Conservation (phyloP, 306 rosid species). For the Gastrolobium bilobum region DNA sequence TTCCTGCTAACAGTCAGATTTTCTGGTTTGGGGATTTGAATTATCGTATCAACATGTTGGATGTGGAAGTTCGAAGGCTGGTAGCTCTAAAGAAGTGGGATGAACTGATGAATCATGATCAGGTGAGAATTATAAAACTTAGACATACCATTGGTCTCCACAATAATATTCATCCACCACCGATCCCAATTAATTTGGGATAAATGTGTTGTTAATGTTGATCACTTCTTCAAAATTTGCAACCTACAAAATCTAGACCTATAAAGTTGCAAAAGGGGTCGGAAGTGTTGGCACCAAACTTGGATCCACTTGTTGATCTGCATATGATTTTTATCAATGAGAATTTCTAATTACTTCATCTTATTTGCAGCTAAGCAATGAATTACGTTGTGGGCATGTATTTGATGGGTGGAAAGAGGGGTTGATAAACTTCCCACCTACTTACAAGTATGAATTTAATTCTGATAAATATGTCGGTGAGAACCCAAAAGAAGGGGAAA, state of each 20-base stretch:
- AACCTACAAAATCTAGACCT: not conserved
- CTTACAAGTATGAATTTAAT: constrained; percentile 83
- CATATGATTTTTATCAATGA: not conserved
- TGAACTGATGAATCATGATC: constrained; percentile 77
- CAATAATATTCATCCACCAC: not conserved
- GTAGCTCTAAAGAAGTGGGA: constrained; percentile 73
- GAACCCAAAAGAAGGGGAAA: constrained; percentile 77
- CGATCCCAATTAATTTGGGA: too few species aligned
- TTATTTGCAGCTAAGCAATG: constrained; percentile 79
- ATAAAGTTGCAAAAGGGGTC: not conserved
- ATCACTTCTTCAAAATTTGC: not conserved
- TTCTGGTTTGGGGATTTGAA: constrained; percentile 98
- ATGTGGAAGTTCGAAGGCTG: constrained; percentile 69
- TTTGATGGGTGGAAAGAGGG: constrained; percentile 98
- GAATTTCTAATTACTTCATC: constrained; percentile 22
- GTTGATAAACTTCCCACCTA: constrained; percentile 79
- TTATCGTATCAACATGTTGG: constrained; percentile 82
- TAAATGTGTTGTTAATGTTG: too few species aligned
- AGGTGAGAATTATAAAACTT: constrained; percentile 63
- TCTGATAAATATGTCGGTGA: constrained; percentile 75
- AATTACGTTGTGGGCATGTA: constrained; percentile 72
- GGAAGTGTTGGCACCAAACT: not conserved
- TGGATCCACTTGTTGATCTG: not conserved
- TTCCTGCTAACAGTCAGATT: constrained; percentile 72
- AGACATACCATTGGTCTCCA: not conserved